Conservation (phyloP, 73 alveolate species). For the Blepharisma japonicum region DNA sequence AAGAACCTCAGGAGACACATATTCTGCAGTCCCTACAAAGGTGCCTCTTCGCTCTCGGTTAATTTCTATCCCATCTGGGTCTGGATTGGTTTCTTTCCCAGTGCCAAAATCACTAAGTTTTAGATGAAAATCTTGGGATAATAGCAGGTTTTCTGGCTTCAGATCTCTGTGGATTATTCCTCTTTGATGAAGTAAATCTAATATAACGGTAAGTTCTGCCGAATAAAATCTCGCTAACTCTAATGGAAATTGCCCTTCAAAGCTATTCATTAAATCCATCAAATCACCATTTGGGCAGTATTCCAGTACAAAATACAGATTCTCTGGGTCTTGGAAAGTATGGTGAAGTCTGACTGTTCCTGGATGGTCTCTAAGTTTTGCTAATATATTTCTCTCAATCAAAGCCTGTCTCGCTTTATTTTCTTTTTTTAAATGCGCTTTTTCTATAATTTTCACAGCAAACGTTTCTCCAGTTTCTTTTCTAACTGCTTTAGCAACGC, state of each 20-base stretch:
- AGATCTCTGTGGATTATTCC: conserved; percentile 81
- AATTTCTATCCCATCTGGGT: not conserved
- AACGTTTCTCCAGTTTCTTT: conserved; percentile 23
- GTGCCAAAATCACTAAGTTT: conserved; percentile 68
- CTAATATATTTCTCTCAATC: conserved; percentile 50
- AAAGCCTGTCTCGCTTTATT: conserved; percentile 41
- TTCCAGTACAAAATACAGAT: conserved; percentile 63
- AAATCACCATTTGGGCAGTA: conserved; percentile 54
- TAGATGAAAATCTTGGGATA: conserved; percentile 53
- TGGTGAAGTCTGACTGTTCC: conserved; percentile 44
- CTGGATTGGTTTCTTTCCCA: conserved; percentile 42
- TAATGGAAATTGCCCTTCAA: conserved; percentile 33
- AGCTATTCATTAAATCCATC: conserved; percentile 28
- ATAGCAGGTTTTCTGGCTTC: conserved; percentile 81
- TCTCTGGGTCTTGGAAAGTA: conserved; percentile 54
- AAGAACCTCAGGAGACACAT: conserved; percentile 97
- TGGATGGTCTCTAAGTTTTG: conserved; percentile 47
- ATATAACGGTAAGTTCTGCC: conserved; percentile 70
- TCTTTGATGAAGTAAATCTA: conserved; percentile 64
- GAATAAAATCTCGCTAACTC: conserved; percentile 61
- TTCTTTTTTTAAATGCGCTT: conserved; percentile 32
- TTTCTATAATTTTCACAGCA: conserved; percentile 29
- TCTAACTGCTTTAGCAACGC: conserved; percentile 18
- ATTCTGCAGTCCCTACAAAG: conserved; percentile 98
- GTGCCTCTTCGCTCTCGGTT: conserved; percentile 63